These are phyloP conservation scores for Blastobotrys parvus DNA, from an alignment of 805 yeast species.

Conservation along the genomic window DNA sequence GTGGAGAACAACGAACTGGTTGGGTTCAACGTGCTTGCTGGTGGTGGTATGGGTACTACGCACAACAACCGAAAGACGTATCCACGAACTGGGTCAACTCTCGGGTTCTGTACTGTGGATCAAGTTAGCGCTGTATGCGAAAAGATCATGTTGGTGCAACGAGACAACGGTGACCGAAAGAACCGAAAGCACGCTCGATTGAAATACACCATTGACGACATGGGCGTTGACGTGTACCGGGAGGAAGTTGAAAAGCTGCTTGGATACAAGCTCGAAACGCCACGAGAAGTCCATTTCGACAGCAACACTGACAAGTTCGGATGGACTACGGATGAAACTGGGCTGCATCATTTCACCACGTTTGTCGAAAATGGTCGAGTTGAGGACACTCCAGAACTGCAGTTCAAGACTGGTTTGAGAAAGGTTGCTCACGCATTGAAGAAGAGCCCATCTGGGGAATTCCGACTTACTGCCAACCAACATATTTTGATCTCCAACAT, in stretches of 20 bases:
- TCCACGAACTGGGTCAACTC: conserved; percentile 85
- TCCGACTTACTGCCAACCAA: conserved; percentile 93
- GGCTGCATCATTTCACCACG: conserved; percentile 82
- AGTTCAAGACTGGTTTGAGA: conserved; percentile 79
- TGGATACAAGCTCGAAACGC: conserved; percentile 66
- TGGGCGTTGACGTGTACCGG: conserved; percentile 82
- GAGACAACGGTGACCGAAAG: conserved; percentile 90
- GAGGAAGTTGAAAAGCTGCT: conserved; percentile 72
- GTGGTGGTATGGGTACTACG: conserved; percentile 99
- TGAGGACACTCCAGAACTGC: conserved; percentile 83
- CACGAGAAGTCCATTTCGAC: conserved; percentile 65
- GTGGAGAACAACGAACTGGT: conserved; percentile 52
- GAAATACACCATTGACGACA: conserved; percentile 90
- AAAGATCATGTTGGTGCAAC: conserved; percentile 85
- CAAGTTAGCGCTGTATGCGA: conserved; percentile 75
- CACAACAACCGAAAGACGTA: conserved; percentile 95
- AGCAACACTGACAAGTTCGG: conserved; percentile 90
- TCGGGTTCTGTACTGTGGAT: conserved; percentile 67
- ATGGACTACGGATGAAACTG: conserved; percentile 75
- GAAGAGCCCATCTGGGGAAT: conserved; percentile 59
- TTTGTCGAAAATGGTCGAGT: conserved; percentile 96
- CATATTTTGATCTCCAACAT: conserved; percentile 73
- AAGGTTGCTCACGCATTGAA: conserved; percentile 66
- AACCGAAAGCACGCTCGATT: conserved; percentile 97
- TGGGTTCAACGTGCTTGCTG: conserved; percentile 85